Evolutionary conservation across 2,329 filamentous ascomycete genomes (phyloP).

Genomic region (Elsinoe fawcettii): DNA sequence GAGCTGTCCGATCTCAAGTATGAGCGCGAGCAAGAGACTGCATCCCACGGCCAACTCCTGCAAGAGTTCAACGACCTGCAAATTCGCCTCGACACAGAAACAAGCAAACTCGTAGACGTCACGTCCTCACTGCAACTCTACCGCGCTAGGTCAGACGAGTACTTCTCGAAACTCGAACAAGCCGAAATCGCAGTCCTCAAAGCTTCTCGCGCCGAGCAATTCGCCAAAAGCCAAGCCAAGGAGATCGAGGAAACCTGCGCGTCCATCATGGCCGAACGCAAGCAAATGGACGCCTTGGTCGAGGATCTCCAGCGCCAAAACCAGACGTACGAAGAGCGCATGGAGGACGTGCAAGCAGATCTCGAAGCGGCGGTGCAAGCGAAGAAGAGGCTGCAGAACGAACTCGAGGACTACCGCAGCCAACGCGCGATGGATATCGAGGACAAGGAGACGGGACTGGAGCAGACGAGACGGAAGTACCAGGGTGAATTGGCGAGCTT

Average conservation of each 20-base stretch:
- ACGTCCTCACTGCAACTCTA: conserved; percentile 78
- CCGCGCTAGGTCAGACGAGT: conserved; percentile 87
- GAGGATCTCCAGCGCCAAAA: conserved; percentile 87
- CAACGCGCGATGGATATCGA: conserved; percentile 94
- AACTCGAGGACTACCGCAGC: conserved; percentile 93
- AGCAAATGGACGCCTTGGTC: conserved; percentile 77
- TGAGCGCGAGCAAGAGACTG: conserved; percentile 76
- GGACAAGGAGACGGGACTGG: conserved; percentile 91
- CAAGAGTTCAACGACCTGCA: conserved; percentile 91
- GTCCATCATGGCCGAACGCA: conserved; percentile 81
- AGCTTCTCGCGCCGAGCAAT: conserved; percentile 83
- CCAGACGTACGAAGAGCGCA: conserved; percentile 79
- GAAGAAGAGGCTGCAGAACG: conserved; percentile 90
- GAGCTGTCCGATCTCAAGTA: conserved; percentile 74
- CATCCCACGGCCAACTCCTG: conserved; percentile 79
- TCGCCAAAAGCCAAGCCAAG: conserved; percentile 79
- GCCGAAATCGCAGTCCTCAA: conserved; percentile 94
- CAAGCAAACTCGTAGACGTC: conserved; percentile 75
- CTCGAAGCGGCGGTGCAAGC: conserved; percentile 76
- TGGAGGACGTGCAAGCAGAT: conserved; percentile 88
- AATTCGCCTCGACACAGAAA: conserved; percentile 83
- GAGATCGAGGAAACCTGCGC: conserved; percentile 90
- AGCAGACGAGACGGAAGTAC: conserved; percentile 96
- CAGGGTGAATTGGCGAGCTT: conserved; percentile 84
- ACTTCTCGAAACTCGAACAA: conserved; percentile 94